These are phyloP conservation scores for Ceratocystis diversiconidia DNA, from an alignment of 2,329 filamentous ascomycete species.

Conservation along the genomic window DNA sequence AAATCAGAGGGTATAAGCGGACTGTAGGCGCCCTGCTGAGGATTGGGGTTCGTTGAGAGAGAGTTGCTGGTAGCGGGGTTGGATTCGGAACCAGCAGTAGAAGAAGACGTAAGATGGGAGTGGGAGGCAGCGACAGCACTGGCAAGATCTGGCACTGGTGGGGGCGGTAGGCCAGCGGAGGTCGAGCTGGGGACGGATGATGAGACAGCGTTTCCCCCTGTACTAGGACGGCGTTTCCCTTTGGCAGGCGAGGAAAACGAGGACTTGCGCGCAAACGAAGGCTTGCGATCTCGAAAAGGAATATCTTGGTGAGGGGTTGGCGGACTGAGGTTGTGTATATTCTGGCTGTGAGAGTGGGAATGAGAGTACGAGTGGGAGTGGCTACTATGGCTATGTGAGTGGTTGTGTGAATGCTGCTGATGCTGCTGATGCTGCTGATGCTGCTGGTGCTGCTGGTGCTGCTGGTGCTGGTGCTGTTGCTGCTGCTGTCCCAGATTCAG, in stretches of 20 bases:
- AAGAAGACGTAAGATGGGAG: conserved; percentile 25
- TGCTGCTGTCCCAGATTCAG: conserved; percentile 11
- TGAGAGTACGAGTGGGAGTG: neutral
- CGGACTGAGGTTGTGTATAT: neutral
- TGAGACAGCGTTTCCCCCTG: conserved; percentile 29
- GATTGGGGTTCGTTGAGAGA: neutral
- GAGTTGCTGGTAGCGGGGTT: neutral
- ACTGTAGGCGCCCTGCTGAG: conserved; percentile 8
- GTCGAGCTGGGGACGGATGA: conserved; percentile 18
- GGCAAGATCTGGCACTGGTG: conserved; percentile 41
- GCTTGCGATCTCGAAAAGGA: conserved; percentile 34
- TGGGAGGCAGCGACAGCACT: conserved; percentile 29
- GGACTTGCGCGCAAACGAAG: conserved; percentile 35
- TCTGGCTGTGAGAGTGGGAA: neutral
- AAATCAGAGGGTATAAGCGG: conserved; percentile 17
- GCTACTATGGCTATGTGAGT: neutral
- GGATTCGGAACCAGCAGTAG: conserved; percentile 17
- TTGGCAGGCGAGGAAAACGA: conserved; percentile 32
- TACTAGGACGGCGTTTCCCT: conserved; percentile 29
- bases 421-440: neutral
- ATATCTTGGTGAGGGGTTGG: conserved; percentile 4
- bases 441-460: neutral
- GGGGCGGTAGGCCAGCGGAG: conserved; percentile 30
- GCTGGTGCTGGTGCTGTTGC: neutral
- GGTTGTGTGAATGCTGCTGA: neutral